A percentile compares a stretch with the other conserved stretches of the same genome.
These are phyloP conservation scores for Cymbidium sinense DNA, from an alignment of 106 monocot genomes.

Conservation along the genomic window DNA sequence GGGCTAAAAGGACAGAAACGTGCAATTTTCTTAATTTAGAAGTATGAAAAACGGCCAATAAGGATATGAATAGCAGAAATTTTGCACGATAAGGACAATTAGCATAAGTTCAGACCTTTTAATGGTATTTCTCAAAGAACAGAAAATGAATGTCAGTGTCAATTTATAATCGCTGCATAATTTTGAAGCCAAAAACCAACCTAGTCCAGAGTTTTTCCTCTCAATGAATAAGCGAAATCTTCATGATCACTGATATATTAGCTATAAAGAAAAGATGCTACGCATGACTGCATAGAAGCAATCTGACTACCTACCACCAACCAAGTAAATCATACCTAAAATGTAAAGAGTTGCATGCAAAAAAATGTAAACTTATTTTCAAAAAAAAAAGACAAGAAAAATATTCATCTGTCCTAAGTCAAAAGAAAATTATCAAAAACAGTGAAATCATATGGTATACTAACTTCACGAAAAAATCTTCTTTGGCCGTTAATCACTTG, in stretches of 20 bases:
- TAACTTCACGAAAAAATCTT: constrained; percentile 68
- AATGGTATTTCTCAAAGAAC: not conserved
- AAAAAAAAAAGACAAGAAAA: not conserved
- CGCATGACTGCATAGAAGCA: not conserved
- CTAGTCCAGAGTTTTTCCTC: not conserved
- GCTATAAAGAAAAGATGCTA: not conserved
- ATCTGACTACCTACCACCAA: not conserved
- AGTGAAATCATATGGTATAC: constrained; percentile 16
- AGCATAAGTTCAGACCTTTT: not conserved
- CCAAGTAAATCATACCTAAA: not conserved
- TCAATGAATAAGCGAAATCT: not conserved
- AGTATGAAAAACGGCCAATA: not conserved
- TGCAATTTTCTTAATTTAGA: not conserved
- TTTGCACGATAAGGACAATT: not conserved
- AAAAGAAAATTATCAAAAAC: not conserved
- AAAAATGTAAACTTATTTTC: not conserved
- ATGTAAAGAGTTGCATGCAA: not conserved
- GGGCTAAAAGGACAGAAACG: not conserved
- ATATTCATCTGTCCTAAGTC: not conserved
- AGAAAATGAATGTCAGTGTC: not conserved
- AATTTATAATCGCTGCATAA: not conserved
- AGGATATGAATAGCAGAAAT: not conserved
- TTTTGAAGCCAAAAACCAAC: not conserved
- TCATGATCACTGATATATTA: not conserved
- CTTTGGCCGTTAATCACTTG: constrained; percentile 72